A percentile compares a stretch with the other conserved stretches of the same genome.
Evolutionary conservation across 2,329 filamentous ascomycete species (phyloP).

Genomic region (Fusarium domesticum): DNA sequence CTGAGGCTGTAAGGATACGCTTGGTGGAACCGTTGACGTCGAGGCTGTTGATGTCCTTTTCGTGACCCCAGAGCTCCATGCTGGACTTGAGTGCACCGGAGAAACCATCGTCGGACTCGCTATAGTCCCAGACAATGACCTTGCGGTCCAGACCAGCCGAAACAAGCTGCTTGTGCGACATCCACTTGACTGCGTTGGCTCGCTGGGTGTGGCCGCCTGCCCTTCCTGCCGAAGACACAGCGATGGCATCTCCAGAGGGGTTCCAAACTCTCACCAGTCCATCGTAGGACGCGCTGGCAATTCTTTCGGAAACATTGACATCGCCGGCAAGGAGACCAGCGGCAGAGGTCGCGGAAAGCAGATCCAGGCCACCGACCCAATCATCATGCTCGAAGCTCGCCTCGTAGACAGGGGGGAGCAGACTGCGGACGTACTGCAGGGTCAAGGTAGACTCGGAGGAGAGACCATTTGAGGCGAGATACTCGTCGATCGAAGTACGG

Average conservation of each 20-base stretch:
- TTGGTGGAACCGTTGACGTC: constrained; percentile 70
- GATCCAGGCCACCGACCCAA: constrained; percentile 87
- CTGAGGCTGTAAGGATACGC: constrained; percentile 79
- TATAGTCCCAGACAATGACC: constrained; percentile 86
- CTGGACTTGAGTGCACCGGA: constrained; percentile 64
- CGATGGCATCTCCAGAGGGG: constrained; percentile 78
- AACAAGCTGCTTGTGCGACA: constrained; percentile 73
- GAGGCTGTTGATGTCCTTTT: constrained; percentile 68
- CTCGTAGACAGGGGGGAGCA: constrained; percentile 85
- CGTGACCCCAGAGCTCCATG: constrained; percentile 82
- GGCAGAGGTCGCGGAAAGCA: constrained; percentile 66
- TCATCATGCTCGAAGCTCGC: constrained; percentile 96
- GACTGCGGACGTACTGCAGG: constrained; percentile 88
- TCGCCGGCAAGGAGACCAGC: constrained; percentile 49
- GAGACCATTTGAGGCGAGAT: constrained; percentile 79
- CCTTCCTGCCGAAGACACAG: constrained; percentile 65
- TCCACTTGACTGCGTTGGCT: constrained; percentile 79
- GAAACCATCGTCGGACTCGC: constrained; percentile 60
- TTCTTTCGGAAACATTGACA: constrained; percentile 44
- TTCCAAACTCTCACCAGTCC: constrained; percentile 88
- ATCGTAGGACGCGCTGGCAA: constrained; percentile 93
- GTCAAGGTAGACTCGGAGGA: constrained; percentile 84
- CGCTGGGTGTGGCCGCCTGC: constrained; percentile 73
- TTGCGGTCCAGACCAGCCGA: constrained; percentile 83
- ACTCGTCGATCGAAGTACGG: constrained; percentile 84